These are phyloP conservation scores for Cucumis variabilis DNA, from an alignment of 331 rosid genomes.

Conservation along the genomic window DNA sequence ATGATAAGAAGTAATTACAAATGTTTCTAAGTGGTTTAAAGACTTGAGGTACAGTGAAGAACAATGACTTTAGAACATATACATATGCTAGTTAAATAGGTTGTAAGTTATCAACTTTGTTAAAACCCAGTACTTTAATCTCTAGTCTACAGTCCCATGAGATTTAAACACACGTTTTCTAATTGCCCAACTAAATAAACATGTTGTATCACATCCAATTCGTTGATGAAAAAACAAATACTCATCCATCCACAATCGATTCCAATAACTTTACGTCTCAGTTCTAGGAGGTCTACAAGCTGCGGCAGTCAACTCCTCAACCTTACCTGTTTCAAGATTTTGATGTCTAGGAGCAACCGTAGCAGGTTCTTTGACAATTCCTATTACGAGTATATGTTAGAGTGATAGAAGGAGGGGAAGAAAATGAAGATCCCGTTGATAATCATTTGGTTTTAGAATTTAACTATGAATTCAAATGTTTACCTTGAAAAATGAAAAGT, in stretches of 20 bases:
- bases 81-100: no score
- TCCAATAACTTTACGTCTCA: background rate
- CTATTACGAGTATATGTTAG: conserved; percentile 20
- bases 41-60: no score
- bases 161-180: no score
- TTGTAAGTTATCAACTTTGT: no score
- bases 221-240: background rate
- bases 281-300: background rate
- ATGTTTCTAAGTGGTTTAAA: no score
- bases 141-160: no score
- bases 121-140: no score
- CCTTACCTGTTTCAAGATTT: conserved; percentile 37
- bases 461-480: no score
- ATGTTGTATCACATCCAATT: background rate
- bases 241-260: background rate
- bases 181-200: background rate
- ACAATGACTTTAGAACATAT: no score
- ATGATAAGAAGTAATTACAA: background rate
- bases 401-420: background rate
- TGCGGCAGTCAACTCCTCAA: conserved; percentile 38
- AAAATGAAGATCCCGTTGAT: background rate
- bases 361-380: background rate
- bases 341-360: conserved; percentile 12
- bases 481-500: no score
- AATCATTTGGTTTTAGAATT: background rate